Evolutionary conservation across 257 asterid species (phyloP).

Genomic region (Fraxinus excelsior): DNA sequence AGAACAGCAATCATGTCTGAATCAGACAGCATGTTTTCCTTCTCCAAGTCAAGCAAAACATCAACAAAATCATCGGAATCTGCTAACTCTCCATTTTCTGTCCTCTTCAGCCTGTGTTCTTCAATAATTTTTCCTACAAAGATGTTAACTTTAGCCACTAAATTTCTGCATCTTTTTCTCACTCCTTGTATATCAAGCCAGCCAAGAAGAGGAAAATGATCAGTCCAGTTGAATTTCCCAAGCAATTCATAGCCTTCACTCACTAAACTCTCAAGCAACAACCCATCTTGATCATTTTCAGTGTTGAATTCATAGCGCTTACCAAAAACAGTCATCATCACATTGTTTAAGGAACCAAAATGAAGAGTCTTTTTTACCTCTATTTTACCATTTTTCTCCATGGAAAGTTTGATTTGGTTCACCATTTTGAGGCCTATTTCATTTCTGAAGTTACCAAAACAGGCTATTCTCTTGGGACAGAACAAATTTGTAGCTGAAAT

Average conservation of each 20-base stretch:
- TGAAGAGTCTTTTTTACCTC: conserved; percentile 52
- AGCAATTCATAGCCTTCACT: conserved; percentile 72
- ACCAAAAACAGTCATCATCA: conserved; percentile 79
- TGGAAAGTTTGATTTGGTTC: conserved; percentile 31
- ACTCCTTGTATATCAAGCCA: conserved; percentile 79
- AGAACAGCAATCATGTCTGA: conserved; percentile 82
- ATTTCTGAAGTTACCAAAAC: conserved; percentile 40
- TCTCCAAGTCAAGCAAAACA: conserved; percentile 72
- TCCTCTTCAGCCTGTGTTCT: conserved; percentile 55
- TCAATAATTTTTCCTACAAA: conserved; percentile 64
- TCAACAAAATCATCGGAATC: conserved; percentile 58
- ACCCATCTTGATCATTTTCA: conserved; percentile 26
- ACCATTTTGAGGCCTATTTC: conserved; percentile 54
- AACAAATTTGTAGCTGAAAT: conserved; percentile 68
- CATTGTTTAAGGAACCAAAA: conserved; percentile 64
- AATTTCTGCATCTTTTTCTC: conserved; percentile 52
- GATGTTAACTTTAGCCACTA: conserved; percentile 48
- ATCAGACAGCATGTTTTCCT: conserved; percentile 53
- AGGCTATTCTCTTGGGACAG: conserved; percentile 52
- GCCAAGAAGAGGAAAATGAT: conserved; percentile 68
- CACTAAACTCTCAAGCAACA: conserved; percentile 52
- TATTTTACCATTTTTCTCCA: conserved; percentile 41
- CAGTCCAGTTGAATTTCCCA: conserved; percentile 75
- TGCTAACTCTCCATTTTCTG: not conserved
- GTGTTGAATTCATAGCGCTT: conserved; percentile 40